Base-by-base conservation (phyloP, 805 yeast genomes). In the Nakazawaea holstii region DNA sequence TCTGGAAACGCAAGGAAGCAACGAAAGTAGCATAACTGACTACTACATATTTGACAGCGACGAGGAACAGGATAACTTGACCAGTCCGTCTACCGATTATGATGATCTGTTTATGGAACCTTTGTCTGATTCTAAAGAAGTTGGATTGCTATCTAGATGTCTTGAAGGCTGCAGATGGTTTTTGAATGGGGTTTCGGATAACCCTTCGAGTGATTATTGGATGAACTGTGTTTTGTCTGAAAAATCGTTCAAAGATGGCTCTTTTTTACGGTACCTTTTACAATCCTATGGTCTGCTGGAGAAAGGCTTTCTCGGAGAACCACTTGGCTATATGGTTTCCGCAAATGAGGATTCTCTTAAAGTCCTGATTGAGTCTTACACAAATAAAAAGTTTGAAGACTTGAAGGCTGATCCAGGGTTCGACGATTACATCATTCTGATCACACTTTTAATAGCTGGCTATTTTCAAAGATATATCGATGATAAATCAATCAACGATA, bases 141-240 rank as follows among this genome's bases (percentile, higher is more conserved):
- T 35, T 15, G 17, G 15, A 2, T 26, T 42, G 20, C 24, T 42
- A 26, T 17, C 47, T 9, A 42, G 32, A 24, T 43, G 38, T 33
- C 28, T 42, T 11, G 27, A 27, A 8, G 33, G 33, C 6, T 43
- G 50, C 35, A 39, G 40, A 30, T 49, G 52, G 52, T 30, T 49
- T 11, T 35, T 49, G 35, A 49, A 50, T 32, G 40, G 45, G n/a
- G 14, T 46, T 36, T 42, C 45, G 28, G 49, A 42, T 45, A 46
- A 44, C 39, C 27, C 27, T 17, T 17, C 29, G 6, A 8, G 6
- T 32, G 41, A 45, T 30, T 45, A 39, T 26, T 45, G 49, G 49
- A 8, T 45, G n/a, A 30, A 40, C 28, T 26, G 26, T 14, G 17
- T 39, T 3, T 7, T 45, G 3, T n/a, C 26, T n/a, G 48, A 39